Evolutionary conservation across 2,329 filamentous ascomycete genomes (phyloP).

Genomic region (Diaporthe caulivora): DNA sequence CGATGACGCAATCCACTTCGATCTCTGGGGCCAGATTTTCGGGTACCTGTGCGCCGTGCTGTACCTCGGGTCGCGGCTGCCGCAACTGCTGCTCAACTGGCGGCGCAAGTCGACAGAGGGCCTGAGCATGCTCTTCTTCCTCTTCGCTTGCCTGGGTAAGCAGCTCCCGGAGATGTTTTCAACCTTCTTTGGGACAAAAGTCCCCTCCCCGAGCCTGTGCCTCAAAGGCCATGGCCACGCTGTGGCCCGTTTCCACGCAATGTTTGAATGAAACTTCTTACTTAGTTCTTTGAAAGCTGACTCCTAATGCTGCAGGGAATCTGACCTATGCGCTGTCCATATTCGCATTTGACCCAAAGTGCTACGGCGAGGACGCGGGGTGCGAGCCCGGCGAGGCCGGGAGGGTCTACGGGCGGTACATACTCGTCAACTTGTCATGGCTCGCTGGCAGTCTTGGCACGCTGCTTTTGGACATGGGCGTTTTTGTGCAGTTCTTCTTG

Average conservation of each 20-base stretch:
- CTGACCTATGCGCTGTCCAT: slow-evolving; percentile 94
- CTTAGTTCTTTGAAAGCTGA: too few species aligned
- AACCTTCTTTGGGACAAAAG: too few species aligned
- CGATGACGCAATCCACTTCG: slow-evolving; percentile 72
- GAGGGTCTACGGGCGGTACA: slow-evolving; percentile 81
- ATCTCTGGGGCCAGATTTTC: slow-evolving; percentile 86
- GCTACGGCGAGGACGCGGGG: slow-evolving; percentile 55
- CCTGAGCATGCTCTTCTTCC: slow-evolving; percentile 92
- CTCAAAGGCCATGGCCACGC: too few species aligned
- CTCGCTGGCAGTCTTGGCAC: slow-evolving; percentile 90
- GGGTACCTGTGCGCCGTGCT: slow-evolving; percentile 91
- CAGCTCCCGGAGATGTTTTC: too few species aligned
- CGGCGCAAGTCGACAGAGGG: slow-evolving; percentile 93
- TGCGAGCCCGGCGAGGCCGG: slow-evolving; percentile 76
- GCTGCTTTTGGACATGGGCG: slow-evolving; percentile 83
- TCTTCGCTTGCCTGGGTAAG: slow-evolving; percentile 97
- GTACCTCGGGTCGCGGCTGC: slow-evolving; percentile 90
- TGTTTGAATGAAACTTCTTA: too few species aligned
- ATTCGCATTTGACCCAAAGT: slow-evolving; percentile 86
- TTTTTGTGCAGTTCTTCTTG: slow-evolving; percentile 93
- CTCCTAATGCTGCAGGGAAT: too few species aligned
- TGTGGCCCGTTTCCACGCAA: too few species aligned
- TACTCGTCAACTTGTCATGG: slow-evolving; percentile 93
- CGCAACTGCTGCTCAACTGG: slow-evolving; percentile 93
- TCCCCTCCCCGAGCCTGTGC: too few species aligned